phyloP scores from a whole-genome alignment of 129 eudicot genomes.

The Flaveria robusta region DNA sequence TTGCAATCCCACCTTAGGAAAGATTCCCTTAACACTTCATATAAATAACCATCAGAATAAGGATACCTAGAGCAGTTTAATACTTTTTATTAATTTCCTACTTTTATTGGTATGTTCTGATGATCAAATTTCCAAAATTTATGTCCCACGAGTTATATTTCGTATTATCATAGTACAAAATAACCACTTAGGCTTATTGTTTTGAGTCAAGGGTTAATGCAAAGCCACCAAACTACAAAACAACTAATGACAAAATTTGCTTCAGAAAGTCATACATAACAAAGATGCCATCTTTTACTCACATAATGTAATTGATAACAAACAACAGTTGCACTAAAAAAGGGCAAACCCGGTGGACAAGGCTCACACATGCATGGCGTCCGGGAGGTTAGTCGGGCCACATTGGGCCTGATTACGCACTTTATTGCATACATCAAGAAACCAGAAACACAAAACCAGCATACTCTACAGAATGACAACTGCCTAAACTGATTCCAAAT shows the following conservation, averaged over 20 bases:
- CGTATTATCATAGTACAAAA: neutral
- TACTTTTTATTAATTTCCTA: neutral
- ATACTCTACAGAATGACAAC: neutral
- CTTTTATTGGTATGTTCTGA: neutral
- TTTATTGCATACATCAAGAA: no score
- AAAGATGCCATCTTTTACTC: neutral
- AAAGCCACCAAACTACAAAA: conserved; percentile 14
- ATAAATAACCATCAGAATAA: neutral
- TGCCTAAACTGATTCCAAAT: neutral
- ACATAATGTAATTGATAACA: neutral
- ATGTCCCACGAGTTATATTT: neutral
- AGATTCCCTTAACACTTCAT: neutral
- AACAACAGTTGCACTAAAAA: no score
- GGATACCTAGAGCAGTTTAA: neutral
- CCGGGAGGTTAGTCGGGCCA: no score
- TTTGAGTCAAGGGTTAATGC: neutral
- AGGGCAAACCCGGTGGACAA: no score
- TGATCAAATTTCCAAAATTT: neutral
- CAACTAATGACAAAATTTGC: conserved; percentile 1
- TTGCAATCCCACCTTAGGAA: neutral
- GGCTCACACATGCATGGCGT: no score
- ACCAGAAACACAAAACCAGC: no score
- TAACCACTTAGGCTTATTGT: neutral
- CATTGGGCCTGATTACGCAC: no score
- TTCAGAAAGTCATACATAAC: neutral